Conservation (phyloP, 2,329 filamentous ascomycete species). For the Phialocephala subalpina region DNA sequence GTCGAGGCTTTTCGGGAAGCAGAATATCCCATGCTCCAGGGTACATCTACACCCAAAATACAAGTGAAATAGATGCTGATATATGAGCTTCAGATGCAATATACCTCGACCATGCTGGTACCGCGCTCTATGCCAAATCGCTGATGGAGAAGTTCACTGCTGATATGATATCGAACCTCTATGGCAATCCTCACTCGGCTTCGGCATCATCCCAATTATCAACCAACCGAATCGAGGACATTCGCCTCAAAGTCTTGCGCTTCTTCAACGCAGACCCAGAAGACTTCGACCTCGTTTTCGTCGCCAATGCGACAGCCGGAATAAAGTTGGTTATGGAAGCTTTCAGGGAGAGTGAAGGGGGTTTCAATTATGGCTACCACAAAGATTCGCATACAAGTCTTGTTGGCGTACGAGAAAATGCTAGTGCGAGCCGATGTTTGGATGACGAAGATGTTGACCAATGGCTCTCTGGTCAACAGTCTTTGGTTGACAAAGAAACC, state of each 20-base stretch:
- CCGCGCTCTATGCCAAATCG: conserved; percentile 83
- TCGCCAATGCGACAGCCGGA: conserved; percentile 89
- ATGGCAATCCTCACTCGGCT: conserved; percentile 91
- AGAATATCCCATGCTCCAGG: conserved; percentile 76
- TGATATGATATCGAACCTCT: conserved; percentile 80
- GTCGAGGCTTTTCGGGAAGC: conserved; percentile 65
- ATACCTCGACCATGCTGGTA: conserved; percentile 96
- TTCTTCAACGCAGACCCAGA: conserved; percentile 85
- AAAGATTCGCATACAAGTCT: conserved; percentile 86
- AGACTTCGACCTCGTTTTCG: conserved; percentile 88
- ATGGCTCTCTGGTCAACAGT: conserved; percentile 63
- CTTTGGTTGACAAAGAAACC: conserved; percentile 42
- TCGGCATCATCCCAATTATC: conserved; percentile 83
- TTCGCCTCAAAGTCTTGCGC: conserved; percentile 72
- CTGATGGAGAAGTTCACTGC: conserved; percentile 76
- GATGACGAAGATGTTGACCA: conserved; percentile 66
- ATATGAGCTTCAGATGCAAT: conserved; percentile 33
- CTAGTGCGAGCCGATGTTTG: conserved; percentile 71
- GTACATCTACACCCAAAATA: conserved; percentile 48
- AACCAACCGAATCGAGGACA: conserved; percentile 77
- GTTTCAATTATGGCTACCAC: conserved; percentile 87
- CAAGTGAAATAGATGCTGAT: conserved; percentile 16
- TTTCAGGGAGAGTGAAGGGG: conserved; percentile 71
- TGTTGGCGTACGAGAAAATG: conserved; percentile 80
- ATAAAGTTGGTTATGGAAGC: conserved; percentile 87